phyloP scores from a whole-genome alignment of 768 basidiomycete genomes.

The Royoungia palumana region DNA sequence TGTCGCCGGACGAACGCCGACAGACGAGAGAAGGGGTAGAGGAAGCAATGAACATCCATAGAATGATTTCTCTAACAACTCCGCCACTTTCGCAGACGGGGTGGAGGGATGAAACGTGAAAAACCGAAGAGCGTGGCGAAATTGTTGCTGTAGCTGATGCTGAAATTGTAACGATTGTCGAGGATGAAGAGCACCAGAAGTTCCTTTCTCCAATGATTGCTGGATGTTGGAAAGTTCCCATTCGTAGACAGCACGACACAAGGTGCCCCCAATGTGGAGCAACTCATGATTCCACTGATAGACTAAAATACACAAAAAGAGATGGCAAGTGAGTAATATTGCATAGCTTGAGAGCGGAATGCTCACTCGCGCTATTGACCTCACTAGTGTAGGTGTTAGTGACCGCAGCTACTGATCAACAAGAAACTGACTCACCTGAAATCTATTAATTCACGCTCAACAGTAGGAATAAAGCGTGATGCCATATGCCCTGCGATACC shows the following conservation, averaged over 20 bases:
- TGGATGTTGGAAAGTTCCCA: constrained; percentile 10
- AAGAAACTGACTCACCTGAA: constrained; percentile 2
- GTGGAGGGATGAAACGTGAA: constrained; percentile 38
- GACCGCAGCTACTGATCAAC: neutral
- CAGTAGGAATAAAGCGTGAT: constrained; percentile 13
- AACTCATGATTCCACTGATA: neutral
- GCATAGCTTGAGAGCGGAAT: too few species aligned
- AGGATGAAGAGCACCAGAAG: too few species aligned
- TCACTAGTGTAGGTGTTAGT: constrained; percentile 1
- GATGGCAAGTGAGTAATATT: too few species aligned
- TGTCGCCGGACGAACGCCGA: constrained; percentile 61
- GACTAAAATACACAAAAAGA: too few species aligned
- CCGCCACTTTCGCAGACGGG: constrained; percentile 75
- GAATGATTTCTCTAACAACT: constrained; percentile 67
- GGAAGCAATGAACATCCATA: constrained; percentile 56
- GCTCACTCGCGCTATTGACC: constrained; percentile 4
- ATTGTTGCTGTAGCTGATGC: neutral
- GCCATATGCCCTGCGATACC: constrained; percentile 18
- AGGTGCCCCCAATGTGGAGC: constrained; percentile 9
- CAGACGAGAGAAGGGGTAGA: constrained; percentile 71
- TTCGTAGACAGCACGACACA: constrained; percentile 10
- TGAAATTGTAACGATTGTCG: too few species aligned
- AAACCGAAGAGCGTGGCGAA: constrained; percentile 8
- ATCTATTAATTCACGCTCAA: constrained; percentile 18
- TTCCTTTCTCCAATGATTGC: neutral